Percentiles rank a stretch among this genome's conserved stretches.
Conservation (phyloP, 768 basidiomycete species). For the Gloeopeniophorella convolvens region DNA sequence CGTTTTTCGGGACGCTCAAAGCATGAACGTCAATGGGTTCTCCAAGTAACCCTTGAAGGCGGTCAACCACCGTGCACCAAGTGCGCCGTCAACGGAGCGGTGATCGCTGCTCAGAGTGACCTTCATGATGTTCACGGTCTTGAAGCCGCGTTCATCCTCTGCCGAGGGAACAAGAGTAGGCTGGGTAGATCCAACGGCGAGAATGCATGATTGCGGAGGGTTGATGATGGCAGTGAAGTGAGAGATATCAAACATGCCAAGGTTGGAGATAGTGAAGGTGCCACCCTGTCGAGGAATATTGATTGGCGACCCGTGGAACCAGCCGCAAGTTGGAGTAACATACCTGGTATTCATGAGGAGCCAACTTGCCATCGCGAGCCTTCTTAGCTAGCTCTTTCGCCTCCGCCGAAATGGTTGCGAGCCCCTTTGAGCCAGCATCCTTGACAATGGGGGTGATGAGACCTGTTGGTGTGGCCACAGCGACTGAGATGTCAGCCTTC, state of each 20-base stretch:
- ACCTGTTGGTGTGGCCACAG: constrained; percentile 92
- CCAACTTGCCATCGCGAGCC: constrained; percentile 93
- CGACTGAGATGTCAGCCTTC: constrained; percentile 94
- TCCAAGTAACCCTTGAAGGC: constrained; percentile 96
- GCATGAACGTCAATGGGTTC: constrained; percentile 95
- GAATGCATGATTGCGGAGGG: constrained; percentile 95
- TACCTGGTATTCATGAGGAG: constrained; percentile 95
- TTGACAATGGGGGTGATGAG: constrained; percentile 97
- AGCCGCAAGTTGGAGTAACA: constrained; percentile 7
- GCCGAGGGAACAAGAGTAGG: constrained; percentile 83
- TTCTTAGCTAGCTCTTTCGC: constrained; percentile 90
- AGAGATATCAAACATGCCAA: constrained; percentile 94
- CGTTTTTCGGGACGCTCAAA: constrained; percentile 39
- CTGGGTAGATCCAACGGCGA: constrained; percentile 86
- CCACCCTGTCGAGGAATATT: constrained; percentile 57
- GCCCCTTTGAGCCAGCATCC: constrained; percentile 87
- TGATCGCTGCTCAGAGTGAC: constrained; percentile 95
- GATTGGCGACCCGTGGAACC: neutral
- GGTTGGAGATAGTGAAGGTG: constrained; percentile 97
- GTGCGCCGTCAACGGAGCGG: constrained; percentile 92
- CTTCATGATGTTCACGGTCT: constrained; percentile 88
- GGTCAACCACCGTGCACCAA: constrained; percentile 86
- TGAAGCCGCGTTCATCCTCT: constrained; percentile 92
- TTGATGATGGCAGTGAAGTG: constrained; percentile 99
- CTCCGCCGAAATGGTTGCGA: constrained; percentile 88